Conservation (phyloP, 2,329 filamentous ascomycete genomes). For the Aspergillus ustus region DNA sequence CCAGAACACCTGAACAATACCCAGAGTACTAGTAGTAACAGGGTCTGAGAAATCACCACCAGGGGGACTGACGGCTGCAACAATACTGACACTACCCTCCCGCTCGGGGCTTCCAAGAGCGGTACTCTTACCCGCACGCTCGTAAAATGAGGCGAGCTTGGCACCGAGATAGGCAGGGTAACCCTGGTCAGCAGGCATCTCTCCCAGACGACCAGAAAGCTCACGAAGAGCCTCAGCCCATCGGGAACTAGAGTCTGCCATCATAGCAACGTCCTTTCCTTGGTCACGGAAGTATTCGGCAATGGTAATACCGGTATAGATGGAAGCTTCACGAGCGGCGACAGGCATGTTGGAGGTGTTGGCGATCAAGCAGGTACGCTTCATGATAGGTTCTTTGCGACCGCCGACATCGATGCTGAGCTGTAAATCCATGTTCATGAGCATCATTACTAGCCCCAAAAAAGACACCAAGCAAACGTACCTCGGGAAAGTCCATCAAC, state of each 20-base stretch:
- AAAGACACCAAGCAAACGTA: conserved; percentile 32
- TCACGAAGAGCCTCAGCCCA: conserved; percentile 99
- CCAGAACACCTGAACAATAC: conserved; percentile 99
- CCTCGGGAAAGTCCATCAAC: conserved; percentile 98
- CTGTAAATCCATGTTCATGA: conserved; percentile 40
- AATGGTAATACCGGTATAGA: conserved; percentile 95
- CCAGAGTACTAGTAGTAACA: conserved; percentile 88
- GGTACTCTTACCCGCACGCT: conserved; percentile 88
- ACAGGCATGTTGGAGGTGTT: conserved; percentile 99
- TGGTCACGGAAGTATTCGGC: conserved; percentile 98
- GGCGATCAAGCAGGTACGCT: conserved; percentile 96
- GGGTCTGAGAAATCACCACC: conserved; percentile 99
- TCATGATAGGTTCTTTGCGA: conserved; percentile 98
- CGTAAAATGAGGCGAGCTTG: conserved; percentile 98
- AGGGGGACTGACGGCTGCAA: conserved; percentile 94
- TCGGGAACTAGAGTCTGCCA: conserved; percentile 97
- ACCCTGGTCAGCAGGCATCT: conserved; percentile 99
- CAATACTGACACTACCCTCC: conserved; percentile 92
- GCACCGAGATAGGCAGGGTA: conserved; percentile 97
- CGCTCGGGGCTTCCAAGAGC: conserved; percentile 88
- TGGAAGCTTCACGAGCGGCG: conserved; percentile 95
- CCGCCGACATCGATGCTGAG: conserved; percentile 93
- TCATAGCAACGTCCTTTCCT: conserved; percentile 98
- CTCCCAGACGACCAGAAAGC: conserved; percentile 95
- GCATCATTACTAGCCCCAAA: neutral